Conservation (phyloP, 305 asterid genomes). For the Fraxinus baroniana region DNA sequence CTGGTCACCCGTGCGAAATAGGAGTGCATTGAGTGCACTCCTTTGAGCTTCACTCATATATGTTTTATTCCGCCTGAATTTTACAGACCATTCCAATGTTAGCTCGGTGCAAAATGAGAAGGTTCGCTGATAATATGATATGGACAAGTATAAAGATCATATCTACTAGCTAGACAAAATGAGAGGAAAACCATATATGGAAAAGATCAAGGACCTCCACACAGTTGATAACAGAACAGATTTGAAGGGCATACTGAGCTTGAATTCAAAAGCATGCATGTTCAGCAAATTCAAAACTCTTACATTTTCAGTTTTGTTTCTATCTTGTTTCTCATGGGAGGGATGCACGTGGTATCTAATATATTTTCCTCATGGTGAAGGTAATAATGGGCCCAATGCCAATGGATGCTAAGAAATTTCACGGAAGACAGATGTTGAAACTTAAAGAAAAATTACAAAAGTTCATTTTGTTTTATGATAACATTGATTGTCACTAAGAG, state of each 20-base stretch:
- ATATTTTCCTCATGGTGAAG: not conserved
- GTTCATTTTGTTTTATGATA: not conserved
- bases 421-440: not conserved
- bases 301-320: not conserved
- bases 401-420: not conserved
- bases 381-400: not conserved
- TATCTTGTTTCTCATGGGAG: not conserved
- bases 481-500: not conserved
- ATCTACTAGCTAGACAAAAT: not conserved
- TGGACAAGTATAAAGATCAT: not conserved
- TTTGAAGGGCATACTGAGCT: not conserved
- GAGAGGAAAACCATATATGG: not conserved
- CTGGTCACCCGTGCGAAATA: slow-evolving; percentile 89
- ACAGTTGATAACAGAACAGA: not conserved
- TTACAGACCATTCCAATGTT: not conserved
- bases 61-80: slow-evolving; percentile 78
- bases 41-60: slow-evolving; percentile 98
- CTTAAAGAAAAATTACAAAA: not conserved
- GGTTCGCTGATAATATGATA: not conserved
- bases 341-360: not conserved
- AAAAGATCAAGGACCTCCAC: not conserved
- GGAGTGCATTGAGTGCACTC: slow-evolving; percentile 92
- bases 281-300: not conserved
- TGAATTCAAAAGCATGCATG: not conserved
- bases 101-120: not conserved